phyloP scores from a whole-genome alignment of 2,329 filamentous ascomycete species.

The Neopestalotiopsis sp. region DNA sequence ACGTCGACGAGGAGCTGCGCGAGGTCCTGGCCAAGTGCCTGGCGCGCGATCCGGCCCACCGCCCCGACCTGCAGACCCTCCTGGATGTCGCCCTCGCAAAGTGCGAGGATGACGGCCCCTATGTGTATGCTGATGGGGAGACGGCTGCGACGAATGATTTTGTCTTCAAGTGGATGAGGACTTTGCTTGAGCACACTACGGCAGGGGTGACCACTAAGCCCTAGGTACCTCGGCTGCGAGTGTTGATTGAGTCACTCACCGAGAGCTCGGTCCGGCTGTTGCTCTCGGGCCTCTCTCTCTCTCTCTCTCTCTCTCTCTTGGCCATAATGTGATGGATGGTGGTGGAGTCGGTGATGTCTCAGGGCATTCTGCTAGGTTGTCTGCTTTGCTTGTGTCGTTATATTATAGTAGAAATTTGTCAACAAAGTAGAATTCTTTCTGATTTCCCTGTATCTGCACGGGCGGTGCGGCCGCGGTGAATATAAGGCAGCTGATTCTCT shows the following conservation, averaged over 20 bases:
- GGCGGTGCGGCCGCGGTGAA: too few species aligned
- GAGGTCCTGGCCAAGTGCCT: conserved; percentile 7
- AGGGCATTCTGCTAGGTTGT: too few species aligned
- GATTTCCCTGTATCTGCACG: background rate
- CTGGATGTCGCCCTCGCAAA: background rate
- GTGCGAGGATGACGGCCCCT: conserved; percentile 5
- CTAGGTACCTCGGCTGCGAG: background rate
- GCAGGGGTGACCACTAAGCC: background rate
- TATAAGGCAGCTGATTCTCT: too few species aligned
- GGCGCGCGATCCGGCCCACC: conserved; percentile 1
- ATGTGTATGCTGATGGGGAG: conserved; percentile 1
- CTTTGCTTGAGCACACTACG: background rate
- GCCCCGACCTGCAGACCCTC: conserved; percentile 6
- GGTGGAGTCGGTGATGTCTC: too few species aligned
- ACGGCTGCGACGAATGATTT: background rate
- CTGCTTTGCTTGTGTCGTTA: too few species aligned
- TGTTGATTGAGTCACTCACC: background rate
- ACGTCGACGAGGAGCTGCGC: conserved; percentile 7
- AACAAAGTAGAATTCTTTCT: too few species aligned
- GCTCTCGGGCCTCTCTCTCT: background rate
- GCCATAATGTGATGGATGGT: too few species aligned
- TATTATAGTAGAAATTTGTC: too few species aligned
- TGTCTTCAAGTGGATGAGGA: background rate
- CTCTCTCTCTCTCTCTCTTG: too few species aligned
- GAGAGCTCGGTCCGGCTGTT: background rate